Evolutionary conservation across 345 rosid species (phyloP).

Genomic region (Dipteronia dyeriana): DNA sequence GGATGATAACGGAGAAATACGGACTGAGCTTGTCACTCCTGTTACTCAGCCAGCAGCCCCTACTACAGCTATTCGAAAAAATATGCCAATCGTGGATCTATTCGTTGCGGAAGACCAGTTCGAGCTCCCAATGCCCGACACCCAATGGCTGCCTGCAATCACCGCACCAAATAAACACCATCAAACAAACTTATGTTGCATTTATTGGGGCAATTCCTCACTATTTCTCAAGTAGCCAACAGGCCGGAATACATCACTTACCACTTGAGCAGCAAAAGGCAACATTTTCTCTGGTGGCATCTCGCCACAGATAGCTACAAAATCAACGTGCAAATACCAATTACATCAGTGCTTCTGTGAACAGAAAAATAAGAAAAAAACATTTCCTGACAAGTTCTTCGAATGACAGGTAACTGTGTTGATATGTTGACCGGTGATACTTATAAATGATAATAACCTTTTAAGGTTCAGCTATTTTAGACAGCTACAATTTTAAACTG

Average conservation of each 20-base stretch:
- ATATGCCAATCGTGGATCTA: conserved; percentile 54
- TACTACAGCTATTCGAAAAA: conserved; percentile 25
- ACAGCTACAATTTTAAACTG: neutral
- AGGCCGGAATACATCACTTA: conserved; percentile 27
- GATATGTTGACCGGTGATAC: neutral
- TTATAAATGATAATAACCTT: neutral
- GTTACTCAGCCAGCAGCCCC: neutral
- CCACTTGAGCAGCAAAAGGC: conserved; percentile 90
- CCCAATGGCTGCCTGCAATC: conserved; percentile 71
- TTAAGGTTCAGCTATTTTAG: neutral
- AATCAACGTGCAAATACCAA: conserved; percentile 11
- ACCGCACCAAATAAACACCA: neutral
- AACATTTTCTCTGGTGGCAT: conserved; percentile 80
- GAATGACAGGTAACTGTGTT: neutral
- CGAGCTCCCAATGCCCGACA: conserved; percentile 90
- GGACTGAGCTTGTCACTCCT: neutral
- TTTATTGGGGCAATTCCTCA: neutral
- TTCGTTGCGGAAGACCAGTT: conserved; percentile 58
- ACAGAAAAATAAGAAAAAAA: neutral
- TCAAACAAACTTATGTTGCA: neutral
- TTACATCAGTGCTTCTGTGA: neutral
- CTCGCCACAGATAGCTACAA: conserved; percentile 57
- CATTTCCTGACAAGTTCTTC: neutral
- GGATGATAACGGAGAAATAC: neutral
- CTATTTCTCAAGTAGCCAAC: neutral